These are phyloP conservation scores for Tilletia walkeri DNA, from an alignment of 1,284 basidiomycete species.

Conservation along the genomic window DNA sequence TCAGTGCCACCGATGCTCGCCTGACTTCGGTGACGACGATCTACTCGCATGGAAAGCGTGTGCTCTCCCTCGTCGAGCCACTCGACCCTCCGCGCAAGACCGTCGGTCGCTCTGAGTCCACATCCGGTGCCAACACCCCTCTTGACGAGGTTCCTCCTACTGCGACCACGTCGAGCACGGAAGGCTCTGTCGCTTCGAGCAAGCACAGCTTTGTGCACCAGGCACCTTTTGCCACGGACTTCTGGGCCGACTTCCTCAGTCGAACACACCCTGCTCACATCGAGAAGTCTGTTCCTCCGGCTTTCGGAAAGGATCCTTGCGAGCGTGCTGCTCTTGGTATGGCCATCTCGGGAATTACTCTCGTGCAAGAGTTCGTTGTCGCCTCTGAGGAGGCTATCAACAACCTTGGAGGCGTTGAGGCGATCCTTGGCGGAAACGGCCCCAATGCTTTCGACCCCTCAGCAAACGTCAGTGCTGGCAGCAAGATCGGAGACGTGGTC, in stretches of 20 bases:
- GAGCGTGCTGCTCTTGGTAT: conserved; percentile 53
- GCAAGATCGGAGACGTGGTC: conserved; percentile 55
- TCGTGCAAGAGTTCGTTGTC: conserved; percentile 57
- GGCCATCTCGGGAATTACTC: conserved; percentile 52
- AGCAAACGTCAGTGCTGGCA: conserved; percentile 44
- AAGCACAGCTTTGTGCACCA: conserved; percentile 50
- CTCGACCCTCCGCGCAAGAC: conserved; percentile 47
- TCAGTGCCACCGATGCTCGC: conserved; percentile 38
- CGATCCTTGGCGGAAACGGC: conserved; percentile 41
- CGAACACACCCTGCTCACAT: conserved; percentile 53
- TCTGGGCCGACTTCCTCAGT: conserved; percentile 55
- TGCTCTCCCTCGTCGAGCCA: conserved; percentile 51
- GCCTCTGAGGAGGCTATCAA: conserved; percentile 46
- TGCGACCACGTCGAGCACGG: background rate
- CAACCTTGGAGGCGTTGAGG: conserved; percentile 55
- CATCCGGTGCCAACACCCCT: conserved; percentile 2
- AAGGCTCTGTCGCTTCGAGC: conserved; percentile 1
- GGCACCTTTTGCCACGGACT: conserved; percentile 55
- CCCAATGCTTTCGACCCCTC: background rate
- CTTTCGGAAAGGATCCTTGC: conserved; percentile 53
- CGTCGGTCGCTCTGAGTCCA: conserved; percentile 19
- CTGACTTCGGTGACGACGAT: conserved; percentile 55
- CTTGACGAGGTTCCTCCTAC: background rate
- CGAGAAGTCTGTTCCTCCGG: conserved; percentile 34
- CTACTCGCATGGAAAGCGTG: conserved; percentile 55